Evolutionary conservation across 2,329 filamentous ascomycete species (phyloP), one percentile per base, ranked within the genome.

Genomic region (Didymella keratinophila): DNA sequence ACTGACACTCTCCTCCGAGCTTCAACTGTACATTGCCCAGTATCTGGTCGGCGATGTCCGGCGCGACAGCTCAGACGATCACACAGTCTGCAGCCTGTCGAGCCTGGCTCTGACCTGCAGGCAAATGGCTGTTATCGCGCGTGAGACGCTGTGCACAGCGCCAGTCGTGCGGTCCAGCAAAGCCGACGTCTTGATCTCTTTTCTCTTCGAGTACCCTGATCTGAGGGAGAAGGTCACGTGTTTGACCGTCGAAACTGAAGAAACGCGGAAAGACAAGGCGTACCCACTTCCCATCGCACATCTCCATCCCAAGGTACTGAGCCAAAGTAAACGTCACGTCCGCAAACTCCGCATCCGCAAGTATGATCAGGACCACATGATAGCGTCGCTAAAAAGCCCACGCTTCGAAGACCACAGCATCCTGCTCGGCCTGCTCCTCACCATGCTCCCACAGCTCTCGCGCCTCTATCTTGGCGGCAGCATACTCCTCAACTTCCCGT

Each of bases 161-260:
- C 53, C 46, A 20, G 36, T 50, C 6, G 1, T 56, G 21, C 53
- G 45, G 11, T 50, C 53, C 4, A 28, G 53, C 53, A 50, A 56
- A 16, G 20, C 23, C 39, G 28, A 50, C n/a, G 10, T 45, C 2
- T 30, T 56, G 2, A 21, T 56, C 2, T 7, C 3, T 2, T 50
- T 20, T 12, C 28, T 56, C 14, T 56, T 32, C 30, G 28, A 18
- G 18, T 50, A 56, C 16, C 53, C 53, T 5, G 2, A 28, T 8
- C 27, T 56, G 18, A 16, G 21, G 14, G 44, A 18, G 20, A 44
- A 37, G 21, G 21, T 43, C 16, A 32, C 42, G 2, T 37, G 9
- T 23, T 45, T 56, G 1, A 56, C 45, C 4, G 32, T 56, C 16
- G 53, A 56, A 16, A 48, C 52, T 1, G 43, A 37, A 23, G 52